Conservation (phyloP, 768 basidiomycete species). For the Suillus subaureus region DNA sequence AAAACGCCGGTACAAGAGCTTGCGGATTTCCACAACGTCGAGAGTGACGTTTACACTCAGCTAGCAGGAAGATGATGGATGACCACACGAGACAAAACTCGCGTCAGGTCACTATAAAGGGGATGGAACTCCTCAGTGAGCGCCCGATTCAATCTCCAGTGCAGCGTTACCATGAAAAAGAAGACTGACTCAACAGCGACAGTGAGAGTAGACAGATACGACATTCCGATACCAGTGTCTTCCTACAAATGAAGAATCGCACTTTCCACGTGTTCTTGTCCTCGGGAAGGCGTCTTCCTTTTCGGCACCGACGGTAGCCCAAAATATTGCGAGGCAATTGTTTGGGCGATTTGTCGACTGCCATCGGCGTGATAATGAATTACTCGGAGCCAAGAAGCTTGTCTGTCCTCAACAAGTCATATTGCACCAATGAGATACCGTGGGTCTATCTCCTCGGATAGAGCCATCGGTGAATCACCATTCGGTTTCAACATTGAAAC, state of each 20-base stretch:
- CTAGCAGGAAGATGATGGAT: slow-evolving; percentile 6
- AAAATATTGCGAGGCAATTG: neutral
- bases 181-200: neutral
- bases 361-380: neutral
- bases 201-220: too few relatives aligned
- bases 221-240: neutral
- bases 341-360: neutral
- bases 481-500: neutral
- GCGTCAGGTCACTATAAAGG: too few relatives aligned
- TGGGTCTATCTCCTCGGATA: slow-evolving; percentile 2
- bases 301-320: slow-evolving; percentile 10
- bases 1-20: slow-evolving; percentile 6
- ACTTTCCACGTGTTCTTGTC: slow-evolving; percentile 14
- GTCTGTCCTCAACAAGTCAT: neutral
- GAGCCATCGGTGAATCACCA: neutral
- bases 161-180: neutral
- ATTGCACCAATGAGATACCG: neutral
- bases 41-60: neutral
- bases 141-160: neutral
- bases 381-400: slow-evolving; percentile 3
- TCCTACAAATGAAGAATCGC: slow-evolving; percentile 6
- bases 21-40: slow-evolving; percentile 8
- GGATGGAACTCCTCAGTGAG: neutral
- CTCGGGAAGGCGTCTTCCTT: slow-evolving; percentile 10
- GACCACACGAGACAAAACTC: too few relatives aligned